Base-by-base conservation (phyloP, 2,329 filamentous ascomycete genomes). In the Aurifilum marmelostoma region DNA sequence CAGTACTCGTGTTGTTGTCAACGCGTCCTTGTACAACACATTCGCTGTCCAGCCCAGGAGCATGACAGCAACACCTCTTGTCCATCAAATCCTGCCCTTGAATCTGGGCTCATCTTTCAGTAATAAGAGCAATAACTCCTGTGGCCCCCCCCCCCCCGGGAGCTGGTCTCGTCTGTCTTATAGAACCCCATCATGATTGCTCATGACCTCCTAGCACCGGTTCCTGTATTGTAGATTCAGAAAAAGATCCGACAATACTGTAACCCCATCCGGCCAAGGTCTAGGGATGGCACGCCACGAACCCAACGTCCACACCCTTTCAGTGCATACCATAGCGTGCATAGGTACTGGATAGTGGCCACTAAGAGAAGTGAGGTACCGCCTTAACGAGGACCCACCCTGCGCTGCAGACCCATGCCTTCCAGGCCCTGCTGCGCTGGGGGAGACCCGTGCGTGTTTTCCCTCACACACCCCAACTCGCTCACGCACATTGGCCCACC, bases 381-480 rank as follows among this genome's bases (percentile, higher is more conserved):
- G 64, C 54, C 54, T 39, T 32, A 54, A 67, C 37, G 41, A 50
- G 39, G 37, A 29, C 39, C 27, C 39, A 60, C 56, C 64, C 64
- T 61, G 64, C 39, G 27, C 61, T 43, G 61, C 41, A 62, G 59
- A 27, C 37, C 59, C 59, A 62, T 62, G 59, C 18, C 37, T 9
- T 21, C 61, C 41, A 63, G n/a, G 32, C 59, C 59, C 59, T 61
- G 34, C 59, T 61, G 34, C 59, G 32, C 59, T 34, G n/a, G 37
- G 43, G 39, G 60, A 63, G 60, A 63, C 60, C 41, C 60, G 60
- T 63, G 60, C 60, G 60, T 43, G 24, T 65, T 58, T 62, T 54
- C 43, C 56, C 58, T 50, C 63, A 37, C 29, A 27, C 60, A n/a
- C n/a, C 34, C 60, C 47, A 24, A 63, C 32, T 29, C 60, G 54